Conservation (phyloP, 345 rosid species). For the Moricandia moricandioides region DNA sequence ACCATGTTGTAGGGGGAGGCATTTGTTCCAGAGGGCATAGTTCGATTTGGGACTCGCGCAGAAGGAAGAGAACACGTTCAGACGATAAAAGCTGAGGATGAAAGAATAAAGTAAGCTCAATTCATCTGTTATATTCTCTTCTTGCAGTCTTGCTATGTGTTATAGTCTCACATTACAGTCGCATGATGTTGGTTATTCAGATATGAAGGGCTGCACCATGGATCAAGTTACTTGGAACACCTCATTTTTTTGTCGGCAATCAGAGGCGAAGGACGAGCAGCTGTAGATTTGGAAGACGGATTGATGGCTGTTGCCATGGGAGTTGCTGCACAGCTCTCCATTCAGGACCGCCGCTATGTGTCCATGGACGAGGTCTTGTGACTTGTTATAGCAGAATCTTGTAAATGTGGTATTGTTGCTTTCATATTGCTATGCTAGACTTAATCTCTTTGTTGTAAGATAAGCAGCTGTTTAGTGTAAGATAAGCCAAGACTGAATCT, state of each 20-base stretch:
- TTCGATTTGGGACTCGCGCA: slow-evolving; percentile 57
- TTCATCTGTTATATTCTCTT: neutral
- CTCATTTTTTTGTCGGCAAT: slow-evolving; percentile 65
- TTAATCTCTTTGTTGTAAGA: neutral
- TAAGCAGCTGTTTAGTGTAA: neutral
- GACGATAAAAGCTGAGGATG: slow-evolving; percentile 62
- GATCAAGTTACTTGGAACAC: slow-evolving; percentile 94
- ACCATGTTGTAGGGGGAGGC: slow-evolving; percentile 75
- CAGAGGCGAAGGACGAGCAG: slow-evolving; percentile 54
- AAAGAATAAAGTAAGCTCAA: slow-evolving; percentile 55
- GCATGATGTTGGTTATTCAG: slow-evolving; percentile 36
- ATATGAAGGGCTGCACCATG: slow-evolving; percentile 88
- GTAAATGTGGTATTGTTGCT: neutral
- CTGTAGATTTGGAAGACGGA: slow-evolving; percentile 81
- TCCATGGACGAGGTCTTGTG: slow-evolving; percentile 59
- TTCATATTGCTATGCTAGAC: neutral
- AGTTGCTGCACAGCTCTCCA: slow-evolving; percentile 94
- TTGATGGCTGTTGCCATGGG: slow-evolving; percentile 91
- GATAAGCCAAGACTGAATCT: neutral
- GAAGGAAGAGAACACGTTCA: slow-evolving; percentile 72
- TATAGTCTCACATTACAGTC: neutral
- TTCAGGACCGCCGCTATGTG: slow-evolving; percentile 64
- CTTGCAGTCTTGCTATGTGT: neutral
- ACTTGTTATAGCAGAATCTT: slow-evolving; percentile 12
- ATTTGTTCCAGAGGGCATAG: slow-evolving; percentile 79